Evolutionary conservation across 2,329 filamentous ascomycete genomes (phyloP), one percentile per base, ranked within the genome.

Genomic region (Penicillium psychrosexuale): DNA sequence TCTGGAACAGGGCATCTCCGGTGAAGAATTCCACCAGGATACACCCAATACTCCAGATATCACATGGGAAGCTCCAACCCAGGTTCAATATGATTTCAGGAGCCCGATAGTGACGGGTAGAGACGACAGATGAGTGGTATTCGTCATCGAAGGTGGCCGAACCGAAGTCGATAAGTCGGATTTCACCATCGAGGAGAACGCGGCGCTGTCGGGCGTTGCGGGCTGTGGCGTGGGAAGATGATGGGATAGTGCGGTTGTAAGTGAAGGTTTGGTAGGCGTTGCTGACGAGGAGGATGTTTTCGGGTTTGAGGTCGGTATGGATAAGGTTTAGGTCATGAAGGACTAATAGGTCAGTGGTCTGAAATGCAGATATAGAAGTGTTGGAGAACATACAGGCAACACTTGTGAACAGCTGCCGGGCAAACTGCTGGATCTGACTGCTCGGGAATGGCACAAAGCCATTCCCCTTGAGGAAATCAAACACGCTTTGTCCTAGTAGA

Each of bases 371-470:
- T 24, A 12, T n/a, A 38, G 37, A 13, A 11, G 36, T n/a, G 43
- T 19, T 9, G 38, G 27, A n/a, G 15, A 15, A 85, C 90, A 81
- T 78, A 96, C 91, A 99, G 55, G 94, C 94, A 68, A 99, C 95
- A 68, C 93, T 97, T n/a, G 93, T 97, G 58, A 99, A 89, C 15
- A 99, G 80, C 71, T 99, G 94, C 47, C 93, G 86, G 45, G 94
- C 94, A 79, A 99, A 97, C 71, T 85, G 93, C 73, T 97, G 94
- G 56, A 99, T 99, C 74, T 99, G 94, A 62, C 92, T 97, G 79
- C 95, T 97, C 12, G 94, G 94, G 69, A 99, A 99, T 0, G 94
- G 94, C 17, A 96, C 91, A 69, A 99, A 99, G 61, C 85, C 84
- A 69, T 97, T 97, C 68, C 88, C 87, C 78, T 99, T 99, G 45